Evolutionary conservation across 768 basidiomycete genomes (phyloP), one percentile per base, ranked within the genome.

Genomic region (Gloeopeniophorella convolvens): DNA sequence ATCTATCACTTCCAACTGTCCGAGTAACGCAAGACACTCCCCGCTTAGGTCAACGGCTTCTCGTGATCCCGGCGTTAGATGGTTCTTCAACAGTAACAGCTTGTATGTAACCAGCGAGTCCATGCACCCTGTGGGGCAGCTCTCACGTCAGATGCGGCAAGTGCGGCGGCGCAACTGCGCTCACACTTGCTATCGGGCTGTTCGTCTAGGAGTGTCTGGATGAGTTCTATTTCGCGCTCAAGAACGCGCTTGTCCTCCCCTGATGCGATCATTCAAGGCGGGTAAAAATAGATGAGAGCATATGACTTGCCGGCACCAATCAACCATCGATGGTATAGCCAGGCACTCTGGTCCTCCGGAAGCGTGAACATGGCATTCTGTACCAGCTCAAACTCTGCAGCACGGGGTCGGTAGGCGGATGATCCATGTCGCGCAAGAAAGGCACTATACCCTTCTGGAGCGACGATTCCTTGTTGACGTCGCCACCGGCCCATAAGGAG

Each of bases 311-410:
- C 85, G 55, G 77, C 66, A 7, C 90, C 91, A 45, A 97, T 78
- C 2, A 99, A 74, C 93, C 95, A 98, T n/a, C 93, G 80, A 62
- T 98, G 96, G 65, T 98, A 99, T 50, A 99, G 80, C 96, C 96
- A 99, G 1, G 89, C 91, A 53, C 90, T 92, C 65, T 98, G 95
- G 65, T 98, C 95, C 37, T 82, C 80, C 3, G 96, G 96, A 61
- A 97, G 94, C 0, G 94, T 96, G 68, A 93, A 99, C 71, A 98
- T 79, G 1, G 95, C 96, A 61, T 95, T 92, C 59, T 82, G 78
- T 12, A 97, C 83, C 7, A 98, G 74, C 33, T 93, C 90, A 62
- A 95, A 92, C 63, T 99, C 96, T 99, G 62, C 7, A 4, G 0
- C 7, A 16, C 13, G 34, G 33, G n/a, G n/a, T n/a, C n/a, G n/a